Base-by-base conservation (phyloP, 306 rosid genomes). In the Coriaria nepalensis region DNA sequence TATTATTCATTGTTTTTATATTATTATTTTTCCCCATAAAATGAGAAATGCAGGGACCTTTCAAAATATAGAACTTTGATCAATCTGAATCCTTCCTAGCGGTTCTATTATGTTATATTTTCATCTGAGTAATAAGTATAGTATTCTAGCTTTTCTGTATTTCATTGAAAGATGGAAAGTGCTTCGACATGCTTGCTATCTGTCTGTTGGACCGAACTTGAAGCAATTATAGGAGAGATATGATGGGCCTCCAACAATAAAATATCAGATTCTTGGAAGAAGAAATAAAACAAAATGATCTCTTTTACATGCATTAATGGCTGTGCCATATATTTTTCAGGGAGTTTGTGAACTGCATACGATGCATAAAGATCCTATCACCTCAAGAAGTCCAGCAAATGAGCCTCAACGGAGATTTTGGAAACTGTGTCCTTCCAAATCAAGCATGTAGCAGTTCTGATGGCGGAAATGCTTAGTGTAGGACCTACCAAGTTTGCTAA, bases 391-490 rank as follows among this genome's bases (percentile, higher is more conserved):
- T 90, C 60, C 94, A 84, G 62, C 95, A 79, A 49, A 81, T 90
- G 95, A 90, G 97, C 53, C 60, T 90, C 75, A 95, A 84, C 54
- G 97, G 90, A 52, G 94, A 81, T 69, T 74, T 84, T 40, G 82
- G 87, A 35, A 79, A 67, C 9, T 77, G 78, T 2, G 77, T 75
- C 64, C 84, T 77, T 50, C 77, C 67, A 49, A 90, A 84, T 68
- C 97, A 90, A 77, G 87, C 97, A 43, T 79, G 94, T 75, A 90
- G 95, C 68, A 81, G 97, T 69, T 84, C 97, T 2, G 97, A 79
- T 8, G 93, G 95, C 0, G 93, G 83, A 55, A 81, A 81, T 55
- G 76, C 86, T 63, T 87, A 54, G 62, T 49, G 67, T 52, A 48
- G 46, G 29, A 1, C 49, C 51, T 9, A 11, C 45, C 47, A 57